Evolutionary conservation across 1,139 yeast genomes (phyloP), one percentile per base, ranked within the genome.

Genomic region (Kurtzmaniella quercitrusa): DNA sequence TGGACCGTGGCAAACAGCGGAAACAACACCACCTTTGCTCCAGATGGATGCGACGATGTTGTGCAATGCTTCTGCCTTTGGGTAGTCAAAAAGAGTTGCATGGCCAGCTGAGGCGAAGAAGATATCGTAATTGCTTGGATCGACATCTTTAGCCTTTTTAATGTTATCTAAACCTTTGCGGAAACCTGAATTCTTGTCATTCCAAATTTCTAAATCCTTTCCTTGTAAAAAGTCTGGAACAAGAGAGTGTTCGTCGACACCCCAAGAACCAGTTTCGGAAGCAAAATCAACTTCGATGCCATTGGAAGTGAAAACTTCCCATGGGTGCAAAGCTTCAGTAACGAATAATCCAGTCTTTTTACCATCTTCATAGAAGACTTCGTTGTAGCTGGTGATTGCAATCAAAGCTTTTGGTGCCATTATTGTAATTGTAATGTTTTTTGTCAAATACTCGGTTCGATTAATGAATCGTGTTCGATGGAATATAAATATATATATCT

Each of bases 1-100:
- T 12, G 85, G 84, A 4, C 86, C 88, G 50, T 82, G 88, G 60
- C 88, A 82, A 18, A 81, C 85, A 14, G 86, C 83, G 34, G 80
- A 58, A 21, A 81, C 74, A 35, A 78, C 71, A 39, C 84, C 84
- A 30, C 76, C 76, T 33, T 70, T 61, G 36, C 62, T 63, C 56
- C 74, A 78, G 41, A 80, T 71, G 11, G 63, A 59, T 36, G 65
- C 60, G 21, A 79, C 80, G 38, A 78, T 49, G 22, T 57, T 50
- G 45, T 74, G 79, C 42, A 80, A 61, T n/a, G 54, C 67, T 5
- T 56, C 59, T 16, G 83, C 83, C 3, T 58, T 63, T 40, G 82
- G 82, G 56, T 70, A 80, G 55, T 81, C 87, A 51, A 69, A 76
- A 39, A 74, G 54, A n/a, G 83, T 65, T 19, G 76, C 87, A 52